A percentile compares a stretch with the other conserved stretches of the same genome.
Evolutionary conservation across 768 basidiomycete species (phyloP).

Genomic region (Boletellus sp.): DNA sequence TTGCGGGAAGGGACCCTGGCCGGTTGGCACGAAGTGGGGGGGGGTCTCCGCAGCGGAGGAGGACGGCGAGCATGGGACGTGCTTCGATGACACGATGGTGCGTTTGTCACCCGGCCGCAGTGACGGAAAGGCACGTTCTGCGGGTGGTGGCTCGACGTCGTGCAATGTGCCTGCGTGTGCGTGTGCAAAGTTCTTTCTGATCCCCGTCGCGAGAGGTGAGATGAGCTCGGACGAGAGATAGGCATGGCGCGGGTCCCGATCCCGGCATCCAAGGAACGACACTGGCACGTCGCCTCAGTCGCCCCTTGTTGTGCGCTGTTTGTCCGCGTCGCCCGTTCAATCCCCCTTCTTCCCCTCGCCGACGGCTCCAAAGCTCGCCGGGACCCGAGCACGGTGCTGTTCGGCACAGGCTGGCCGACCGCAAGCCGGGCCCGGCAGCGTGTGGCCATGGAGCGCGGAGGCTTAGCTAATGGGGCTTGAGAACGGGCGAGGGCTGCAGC

Average conservation of each 20-base stretch:
- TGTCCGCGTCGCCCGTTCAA: constrained; percentile 10
- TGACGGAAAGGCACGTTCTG: too few species aligned
- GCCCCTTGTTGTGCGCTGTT: not conserved
- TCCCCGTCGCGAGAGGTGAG: constrained; percentile 17
- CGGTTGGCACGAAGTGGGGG: too few species aligned
- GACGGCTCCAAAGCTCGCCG: constrained; percentile 24
- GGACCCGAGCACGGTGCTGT: constrained; percentile 16
- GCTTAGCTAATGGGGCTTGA: constrained; percentile 30
- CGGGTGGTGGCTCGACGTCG: too few species aligned
- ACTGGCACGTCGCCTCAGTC: constrained; percentile 7
- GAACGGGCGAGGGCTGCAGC: constrained; percentile 10
- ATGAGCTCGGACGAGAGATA: not conserved
- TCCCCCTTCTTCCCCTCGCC: constrained; percentile 15
- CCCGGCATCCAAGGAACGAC: constrained; percentile 20
- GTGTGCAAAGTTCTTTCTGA: constrained; percentile 13
- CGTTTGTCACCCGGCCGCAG: too few species aligned
- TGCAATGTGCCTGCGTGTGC: too few species aligned
- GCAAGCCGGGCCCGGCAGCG: constrained; percentile 12
- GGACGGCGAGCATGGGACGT: not conserved
- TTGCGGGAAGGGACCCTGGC: too few species aligned
- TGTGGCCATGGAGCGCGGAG: constrained; percentile 26
- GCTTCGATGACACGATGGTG: constrained; percentile 4
- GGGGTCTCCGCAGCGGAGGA: not conserved
- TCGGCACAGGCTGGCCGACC: constrained; percentile 17
- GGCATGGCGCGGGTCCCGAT: not conserved